These are phyloP conservation scores for Pichia sp. DNA, from an alignment of 1,139 yeast species.

Conservation along the genomic window DNA sequence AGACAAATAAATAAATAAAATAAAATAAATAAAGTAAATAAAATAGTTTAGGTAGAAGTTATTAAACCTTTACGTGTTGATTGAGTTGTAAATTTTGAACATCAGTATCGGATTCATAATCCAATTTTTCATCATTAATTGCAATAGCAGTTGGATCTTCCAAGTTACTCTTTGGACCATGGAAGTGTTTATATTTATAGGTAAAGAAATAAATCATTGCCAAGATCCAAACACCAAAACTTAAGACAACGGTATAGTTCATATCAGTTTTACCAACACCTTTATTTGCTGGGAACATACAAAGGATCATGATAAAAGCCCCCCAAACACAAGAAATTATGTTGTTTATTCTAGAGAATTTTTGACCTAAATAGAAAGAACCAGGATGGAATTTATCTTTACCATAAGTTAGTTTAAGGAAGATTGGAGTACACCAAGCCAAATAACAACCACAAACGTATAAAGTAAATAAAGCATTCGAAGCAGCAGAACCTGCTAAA, in stretches of 20 bases:
- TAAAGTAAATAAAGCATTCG: slow-evolving; percentile 53
- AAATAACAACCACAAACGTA: slow-evolving; percentile 56
- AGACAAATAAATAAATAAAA: no score
- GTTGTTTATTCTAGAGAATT: slow-evolving; percentile 38
- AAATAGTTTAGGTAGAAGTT: not conserved
- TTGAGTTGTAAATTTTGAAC: slow-evolving; percentile 14
- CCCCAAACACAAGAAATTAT: slow-evolving; percentile 32
- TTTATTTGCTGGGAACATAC: slow-evolving; percentile 38
- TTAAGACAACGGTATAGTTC: slow-evolving; percentile 44
- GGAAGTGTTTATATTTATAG: slow-evolving; percentile 43
- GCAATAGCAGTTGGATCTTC: slow-evolving; percentile 1
- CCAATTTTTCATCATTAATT: not conserved
- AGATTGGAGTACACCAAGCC: slow-evolving; percentile 55
- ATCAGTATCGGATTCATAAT: slow-evolving; percentile 16
- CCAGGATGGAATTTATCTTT: slow-evolving; percentile 54
- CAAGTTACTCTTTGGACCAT: slow-evolving; percentile 44
- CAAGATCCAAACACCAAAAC: slow-evolving; percentile 42
- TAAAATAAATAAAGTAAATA: not conserved
- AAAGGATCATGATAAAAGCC: slow-evolving; percentile 40
- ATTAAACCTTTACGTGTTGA: not conserved
- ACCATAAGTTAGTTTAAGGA: slow-evolving; percentile 42
- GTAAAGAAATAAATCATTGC: slow-evolving; percentile 39
- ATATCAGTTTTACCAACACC: slow-evolving; percentile 28
- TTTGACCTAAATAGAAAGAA: slow-evolving; percentile 51
- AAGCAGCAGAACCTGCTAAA: slow-evolving; percentile 54